Evolutionary conservation across 2,329 filamentous ascomycete species (phyloP), one percentile per base, ranked within the genome.

Genomic region (Trichophyton mentagrophytes): DNA sequence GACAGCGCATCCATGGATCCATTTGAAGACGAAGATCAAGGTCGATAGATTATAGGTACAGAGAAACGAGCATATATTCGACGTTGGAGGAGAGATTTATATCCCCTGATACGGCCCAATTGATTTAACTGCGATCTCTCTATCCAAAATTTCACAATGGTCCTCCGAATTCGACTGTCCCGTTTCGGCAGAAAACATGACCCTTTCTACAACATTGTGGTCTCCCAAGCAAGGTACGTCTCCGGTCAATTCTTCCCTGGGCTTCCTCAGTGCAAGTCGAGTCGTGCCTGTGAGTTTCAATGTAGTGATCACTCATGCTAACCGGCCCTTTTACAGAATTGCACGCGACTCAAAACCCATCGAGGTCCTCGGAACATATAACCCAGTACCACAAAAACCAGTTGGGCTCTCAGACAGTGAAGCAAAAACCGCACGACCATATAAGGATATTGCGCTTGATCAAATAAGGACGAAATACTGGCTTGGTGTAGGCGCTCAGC

Each of bases 151-250:
- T 30, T 64, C 68, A 82, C 68, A 59, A 96, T 99, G 93, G 92
- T 97, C 64, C 82, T 99, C 70, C 88, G 88, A 74, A 93, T 99
- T 74, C 87, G 93, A 62, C 85, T 99, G 68, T 89, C 93, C 68
- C 91, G 93, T 74, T 96, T 97, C 74, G 90, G 91, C 72, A 89
- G 87, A 74, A 85, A 83, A 66, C 91, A 95, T 72, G 74, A 83
- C n/a, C 92, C 93, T 1, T 87, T 96, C 69, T 99, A 96, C 82
- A 99, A 99, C 78, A 96, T 99, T 65, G 90, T 97, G 66, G 89
- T 99, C 65, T 84, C 90, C 15, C 92, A 97, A 70, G 91, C 91
- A 55, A 86, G 91, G 89, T 95, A 82, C 66, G 64, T 59, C 20
- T 22, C 46, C 3, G 5, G 22, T 51, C 9, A 51, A 51, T 27